A percentile compares a stretch with the other conserved stretches of the same genome.
These are phyloP conservation scores for Hydnum rufescens DNA, from an alignment of 768 basidiomycete species.

Conservation along the genomic window DNA sequence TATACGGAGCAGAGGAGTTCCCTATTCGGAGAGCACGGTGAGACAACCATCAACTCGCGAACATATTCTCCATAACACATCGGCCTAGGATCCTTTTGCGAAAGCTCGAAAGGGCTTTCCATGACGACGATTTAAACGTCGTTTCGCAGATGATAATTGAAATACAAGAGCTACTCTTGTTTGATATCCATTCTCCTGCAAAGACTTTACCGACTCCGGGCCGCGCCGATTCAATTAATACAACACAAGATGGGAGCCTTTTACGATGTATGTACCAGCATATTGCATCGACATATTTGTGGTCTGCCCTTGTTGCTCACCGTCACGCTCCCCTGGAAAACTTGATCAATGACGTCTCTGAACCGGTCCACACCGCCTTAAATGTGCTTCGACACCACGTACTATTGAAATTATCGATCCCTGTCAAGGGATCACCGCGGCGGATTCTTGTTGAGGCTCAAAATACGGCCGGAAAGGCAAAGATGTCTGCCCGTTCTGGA, in stretches of 20 bases:
- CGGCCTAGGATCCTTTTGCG: background rate
- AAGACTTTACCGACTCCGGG: background rate
- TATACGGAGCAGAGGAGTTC: conserved; percentile 8
- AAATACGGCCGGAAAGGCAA: too few species aligned
- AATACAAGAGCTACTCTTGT: background rate
- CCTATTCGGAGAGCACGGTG: conserved; percentile 11
- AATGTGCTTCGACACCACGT: too few species aligned
- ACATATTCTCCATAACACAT: too few species aligned
- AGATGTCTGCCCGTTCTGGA: too few species aligned
- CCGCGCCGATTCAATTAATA: background rate
- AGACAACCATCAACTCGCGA: too few species aligned
- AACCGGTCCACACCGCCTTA: too few species aligned
- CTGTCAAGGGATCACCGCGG: too few species aligned
- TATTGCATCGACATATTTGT: conserved; percentile 34
- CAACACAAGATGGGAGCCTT: conserved; percentile 10
- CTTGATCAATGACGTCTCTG: too few species aligned
- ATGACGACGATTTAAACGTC: background rate
- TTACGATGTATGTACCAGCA: conserved; percentile 22
- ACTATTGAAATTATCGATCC: too few species aligned
- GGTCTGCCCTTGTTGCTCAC: conserved; percentile 54
- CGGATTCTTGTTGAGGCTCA: too few species aligned
- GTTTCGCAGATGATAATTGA: background rate
- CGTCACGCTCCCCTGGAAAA: background rate
- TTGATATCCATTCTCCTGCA: background rate
- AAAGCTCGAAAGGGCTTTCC: background rate